phyloP scores from a whole-genome alignment of 495 filamentous ascomycete species.

The Penicillium maclennaniae region DNA sequence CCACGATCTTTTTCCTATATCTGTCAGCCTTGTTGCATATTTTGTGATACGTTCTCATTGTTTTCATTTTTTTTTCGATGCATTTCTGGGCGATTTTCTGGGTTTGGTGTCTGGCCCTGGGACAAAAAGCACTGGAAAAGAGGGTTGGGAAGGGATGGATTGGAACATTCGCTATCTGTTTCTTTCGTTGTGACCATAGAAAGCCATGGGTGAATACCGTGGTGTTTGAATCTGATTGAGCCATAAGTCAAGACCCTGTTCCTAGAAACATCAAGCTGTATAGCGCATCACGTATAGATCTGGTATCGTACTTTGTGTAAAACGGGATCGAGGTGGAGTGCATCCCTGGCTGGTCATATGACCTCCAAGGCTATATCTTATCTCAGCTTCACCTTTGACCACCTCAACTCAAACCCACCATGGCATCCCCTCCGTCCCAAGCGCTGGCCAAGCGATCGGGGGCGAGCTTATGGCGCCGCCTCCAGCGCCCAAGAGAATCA shows the following conservation, averaged over 20 bases:
- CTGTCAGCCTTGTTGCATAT: conserved; percentile 13
- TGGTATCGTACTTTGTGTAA: background rate
- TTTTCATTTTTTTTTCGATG: conserved; percentile 27
- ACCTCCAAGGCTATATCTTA: background rate
- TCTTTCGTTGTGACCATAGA: conserved; percentile 15
- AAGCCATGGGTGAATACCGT: conserved; percentile 1
- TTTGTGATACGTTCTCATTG: conserved; percentile 13
- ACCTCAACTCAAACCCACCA: background rate
- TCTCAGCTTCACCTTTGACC: background rate
- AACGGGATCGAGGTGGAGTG: conserved; percentile 1
- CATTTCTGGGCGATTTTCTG: conserved; percentile 42
- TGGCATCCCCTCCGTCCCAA: conserved; percentile 22
- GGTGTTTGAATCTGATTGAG: background rate
- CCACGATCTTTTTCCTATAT: conserved; percentile 12
- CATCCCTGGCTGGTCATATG: background rate
- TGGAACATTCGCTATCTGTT: conserved; percentile 23
- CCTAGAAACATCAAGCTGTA: background rate
- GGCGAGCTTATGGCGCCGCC: conserved; percentile 85
- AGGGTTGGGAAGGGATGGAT: conserved; percentile 8
- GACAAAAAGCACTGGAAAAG: conserved; percentile 25
- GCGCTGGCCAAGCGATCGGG: conserved; percentile 49
- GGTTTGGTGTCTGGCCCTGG: conserved; percentile 26
- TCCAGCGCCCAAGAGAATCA: conserved; percentile 84
- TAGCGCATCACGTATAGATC: background rate
- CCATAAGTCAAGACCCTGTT: background rate